Percentiles rank a stretch among this genome's conserved stretches.
phyloP scores from a whole-genome alignment of 768 basidiomycete species.

The Rhizopogon roseolus region DNA sequence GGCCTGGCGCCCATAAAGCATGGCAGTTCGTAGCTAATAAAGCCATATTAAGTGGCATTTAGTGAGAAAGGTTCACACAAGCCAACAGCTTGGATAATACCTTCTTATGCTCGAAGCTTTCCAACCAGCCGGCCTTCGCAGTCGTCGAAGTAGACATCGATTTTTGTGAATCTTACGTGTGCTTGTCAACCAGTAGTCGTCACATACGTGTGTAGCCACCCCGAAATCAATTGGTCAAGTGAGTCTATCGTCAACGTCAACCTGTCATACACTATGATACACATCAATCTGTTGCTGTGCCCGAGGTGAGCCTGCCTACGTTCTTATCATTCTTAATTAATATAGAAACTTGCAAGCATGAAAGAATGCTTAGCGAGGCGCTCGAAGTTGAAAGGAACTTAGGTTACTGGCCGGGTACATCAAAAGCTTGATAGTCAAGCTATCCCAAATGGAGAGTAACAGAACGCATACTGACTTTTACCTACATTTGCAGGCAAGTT shows the following conservation, averaged over 20 bases:
- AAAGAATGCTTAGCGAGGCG: background rate
- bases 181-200: background rate
- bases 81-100: background rate
- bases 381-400: background rate
- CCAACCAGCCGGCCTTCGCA: no score
- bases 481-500: background rate
- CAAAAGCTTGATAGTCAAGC: background rate
- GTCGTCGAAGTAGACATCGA: background rate
- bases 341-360: background rate
- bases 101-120: background rate
- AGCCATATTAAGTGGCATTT: background rate
- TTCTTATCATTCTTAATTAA: background rate
- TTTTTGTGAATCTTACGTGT: background rate
- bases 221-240: background rate
- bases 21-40: slow-evolving; percentile 14
- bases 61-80: background rate
- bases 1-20: slow-evolving; percentile 17
- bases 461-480: background rate
- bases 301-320: background rate
- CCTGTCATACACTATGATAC: no score
- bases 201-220: no score
- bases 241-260: background rate
- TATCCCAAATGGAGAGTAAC: background rate
- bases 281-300: background rate
- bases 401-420: background rate